Base-by-base conservation (phyloP, 2,329 filamentous ascomycete genomes). In the Epichloe bromicola region DNA sequence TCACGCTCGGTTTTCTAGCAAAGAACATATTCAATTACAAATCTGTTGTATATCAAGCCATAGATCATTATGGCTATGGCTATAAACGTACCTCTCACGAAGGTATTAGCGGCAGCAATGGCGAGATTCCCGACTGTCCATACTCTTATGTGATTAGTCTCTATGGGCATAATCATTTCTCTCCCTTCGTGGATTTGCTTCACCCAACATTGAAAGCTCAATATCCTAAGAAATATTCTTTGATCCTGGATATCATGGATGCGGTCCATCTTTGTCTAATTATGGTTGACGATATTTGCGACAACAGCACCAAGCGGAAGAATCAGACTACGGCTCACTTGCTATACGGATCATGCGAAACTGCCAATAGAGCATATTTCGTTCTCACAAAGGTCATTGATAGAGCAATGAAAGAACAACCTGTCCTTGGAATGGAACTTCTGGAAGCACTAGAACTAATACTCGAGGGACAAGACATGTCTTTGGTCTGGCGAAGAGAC, bases 241-340 rank as follows among this genome's bases (percentile, higher is more conserved):
- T 56, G 19, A 43, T 54, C 15, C 51, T 56, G 5, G 54, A 56
- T 40, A 56, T 56, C 20, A 56, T 56, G 54, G 54, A 56, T 20
- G 54, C 54, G 2, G 52, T 56, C 3, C 54, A 56, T 39, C 52
- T 56, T n/a, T 51, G 50, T n/a, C 40, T 56, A 2, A 56, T 56
- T 12, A 34, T 56, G 3, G 54, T 56, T 12, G 54, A 56, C 30
- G 54, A 56, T 36, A 54, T 56, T 19, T 56, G 52, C 23, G 54
- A 56, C 41, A 36, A 56, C 46, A 56, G 54, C 46, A 20, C 34
- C 38, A 53, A 53, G 50, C 48, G 54, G 15, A 56, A 56, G 43
- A 53, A 56, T 15, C 50, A 54, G 20, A 51, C 51, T 3, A 53
- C 54, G 6, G 54, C 54, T n/a, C 54, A 56, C 23, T 30, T 56